phyloP scores from a whole-genome alignment of 208 protist genomes.

The Trypanosomatidae sp. region DNA sequence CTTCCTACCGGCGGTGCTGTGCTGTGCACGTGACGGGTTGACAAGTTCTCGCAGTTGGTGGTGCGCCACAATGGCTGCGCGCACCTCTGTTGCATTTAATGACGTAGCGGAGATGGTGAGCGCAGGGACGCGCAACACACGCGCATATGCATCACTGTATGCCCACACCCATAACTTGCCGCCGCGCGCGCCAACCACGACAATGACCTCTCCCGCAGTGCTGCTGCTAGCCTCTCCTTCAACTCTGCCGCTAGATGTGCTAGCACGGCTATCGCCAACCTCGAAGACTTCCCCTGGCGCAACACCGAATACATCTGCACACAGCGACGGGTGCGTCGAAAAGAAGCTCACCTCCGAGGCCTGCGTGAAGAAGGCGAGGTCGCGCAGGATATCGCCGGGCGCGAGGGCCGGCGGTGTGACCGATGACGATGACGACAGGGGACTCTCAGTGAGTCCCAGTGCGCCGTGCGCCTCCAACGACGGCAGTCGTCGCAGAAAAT shows the following conservation, averaged over 20 bases:
- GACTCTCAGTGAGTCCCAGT: background rate
- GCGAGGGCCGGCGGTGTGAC: conserved; percentile 8
- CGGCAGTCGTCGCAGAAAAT: background rate
- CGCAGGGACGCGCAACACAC: conserved; percentile 26
- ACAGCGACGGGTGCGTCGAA: conserved; percentile 59
- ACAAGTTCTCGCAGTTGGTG: conserved; percentile 4
- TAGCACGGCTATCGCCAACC: conserved; percentile 25
- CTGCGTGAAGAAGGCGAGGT: conserved; percentile 64
- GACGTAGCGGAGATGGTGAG: too few species aligned
- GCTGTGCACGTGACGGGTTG: conserved; percentile 2
- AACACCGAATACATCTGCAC: conserved; percentile 63
- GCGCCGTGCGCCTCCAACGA: background rate
- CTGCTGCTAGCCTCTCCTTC: background rate
- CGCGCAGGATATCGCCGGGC: conserved; percentile 63
- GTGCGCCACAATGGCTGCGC: conserved; percentile 8
- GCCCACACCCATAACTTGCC: conserved; percentile 59
- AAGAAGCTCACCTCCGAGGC: conserved; percentile 58
- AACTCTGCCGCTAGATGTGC: background rate
- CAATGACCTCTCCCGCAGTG: background rate
- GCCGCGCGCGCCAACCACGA: conserved; percentile 65
- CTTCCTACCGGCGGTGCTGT: too few species aligned
- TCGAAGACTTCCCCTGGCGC: conserved; percentile 55
- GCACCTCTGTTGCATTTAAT: conserved; percentile 4
- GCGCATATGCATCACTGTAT: conserved; percentile 34
- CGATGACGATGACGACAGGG: background rate